These are phyloP conservation scores for Scenedesmus sp. DNA, from an alignment of 163 green algal species.

Conservation along the genomic window DNA sequence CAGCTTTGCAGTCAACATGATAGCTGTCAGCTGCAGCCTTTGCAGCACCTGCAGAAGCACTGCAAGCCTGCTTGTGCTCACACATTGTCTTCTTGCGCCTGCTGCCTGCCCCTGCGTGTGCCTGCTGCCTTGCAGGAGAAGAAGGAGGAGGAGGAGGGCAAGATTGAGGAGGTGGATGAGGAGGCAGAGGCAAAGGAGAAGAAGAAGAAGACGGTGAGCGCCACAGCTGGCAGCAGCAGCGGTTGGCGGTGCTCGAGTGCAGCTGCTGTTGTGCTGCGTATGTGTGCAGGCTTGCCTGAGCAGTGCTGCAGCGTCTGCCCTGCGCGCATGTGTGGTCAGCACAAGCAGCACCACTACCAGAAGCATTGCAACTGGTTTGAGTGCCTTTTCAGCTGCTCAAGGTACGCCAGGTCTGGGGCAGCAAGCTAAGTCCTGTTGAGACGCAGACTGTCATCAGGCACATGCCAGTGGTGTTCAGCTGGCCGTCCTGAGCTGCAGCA, in stretches of 20 bases:
- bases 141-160: slow-evolving; percentile 78
- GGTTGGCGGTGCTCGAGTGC: neutral
- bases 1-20: too few relatives aligned
- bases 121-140: slow-evolving; percentile 60
- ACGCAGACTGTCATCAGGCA: too few relatives aligned
- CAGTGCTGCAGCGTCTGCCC: neutral
- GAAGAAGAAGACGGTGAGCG: slow-evolving; percentile 58
- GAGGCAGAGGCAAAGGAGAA: slow-evolving; percentile 71
- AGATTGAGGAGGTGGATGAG: slow-evolving; percentile 73
- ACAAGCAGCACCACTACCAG: neutral
- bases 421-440: too few relatives aligned
- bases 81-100: neutral
- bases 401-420: too few relatives aligned
- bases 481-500: neutral
- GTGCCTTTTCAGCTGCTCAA: too few relatives aligned
- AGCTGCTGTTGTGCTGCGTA: neutral
- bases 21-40: too few relatives aligned
- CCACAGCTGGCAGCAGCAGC: slow-evolving; percentile 2
- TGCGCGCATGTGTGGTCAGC: neutral
- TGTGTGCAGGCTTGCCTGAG: neutral
- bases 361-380: neutral
- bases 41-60: too few relatives aligned
- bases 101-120: neutral
- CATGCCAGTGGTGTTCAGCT: too few relatives aligned
- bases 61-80: neutral